Conservation (phyloP, 2,329 filamentous ascomycete genomes). For the Aspergillus thermomutatus region DNA sequence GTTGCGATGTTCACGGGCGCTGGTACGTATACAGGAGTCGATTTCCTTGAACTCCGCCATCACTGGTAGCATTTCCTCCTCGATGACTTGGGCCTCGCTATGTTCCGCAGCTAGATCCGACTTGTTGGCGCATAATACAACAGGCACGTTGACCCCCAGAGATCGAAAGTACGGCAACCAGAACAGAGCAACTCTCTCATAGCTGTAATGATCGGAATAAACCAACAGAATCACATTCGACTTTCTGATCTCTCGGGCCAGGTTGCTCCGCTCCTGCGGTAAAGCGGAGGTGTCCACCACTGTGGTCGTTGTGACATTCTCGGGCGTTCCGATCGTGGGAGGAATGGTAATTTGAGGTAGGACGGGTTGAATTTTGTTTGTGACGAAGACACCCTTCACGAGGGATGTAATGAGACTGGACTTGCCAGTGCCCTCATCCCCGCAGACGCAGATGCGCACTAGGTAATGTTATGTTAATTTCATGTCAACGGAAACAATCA, state of each 20-base stretch:
- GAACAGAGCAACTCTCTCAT: conserved; percentile 92
- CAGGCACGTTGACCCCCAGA: conserved; percentile 95
- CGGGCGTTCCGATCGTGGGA: conserved; percentile 85
- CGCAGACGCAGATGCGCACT: conserved; percentile 94
- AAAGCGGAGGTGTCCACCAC: conserved; percentile 96
- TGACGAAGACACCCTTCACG: conserved; percentile 95
- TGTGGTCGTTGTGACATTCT: conserved; percentile 88
- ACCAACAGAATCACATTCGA: conserved; percentile 95
- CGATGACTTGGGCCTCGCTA: conserved; percentile 77
- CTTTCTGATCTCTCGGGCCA: conserved; percentile 93
- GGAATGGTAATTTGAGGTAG: conserved; percentile 94
- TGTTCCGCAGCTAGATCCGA: conserved; percentile 77
- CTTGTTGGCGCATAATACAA: conserved; percentile 96
- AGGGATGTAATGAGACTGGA: conserved; percentile 90
- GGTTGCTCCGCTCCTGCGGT: conserved; percentile 83
- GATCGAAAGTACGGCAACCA: conserved; percentile 99
- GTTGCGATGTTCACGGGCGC: conserved; percentile 86
- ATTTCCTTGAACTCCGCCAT: conserved; percentile 99
- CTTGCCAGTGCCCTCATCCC: conserved; percentile 93
- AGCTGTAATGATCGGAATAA: conserved; percentile 98
- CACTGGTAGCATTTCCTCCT: conserved; percentile 96
- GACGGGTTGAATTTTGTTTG: conserved; percentile 90
- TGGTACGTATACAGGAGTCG: conserved; percentile 93
- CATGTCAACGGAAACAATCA: conserved; percentile 1
- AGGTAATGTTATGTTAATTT: conserved; percentile 10